Evolutionary conservation across 1,139 yeast species (phyloP), one percentile per base, ranked within the genome.

Genomic region (Taiozyma sp.): DNA sequence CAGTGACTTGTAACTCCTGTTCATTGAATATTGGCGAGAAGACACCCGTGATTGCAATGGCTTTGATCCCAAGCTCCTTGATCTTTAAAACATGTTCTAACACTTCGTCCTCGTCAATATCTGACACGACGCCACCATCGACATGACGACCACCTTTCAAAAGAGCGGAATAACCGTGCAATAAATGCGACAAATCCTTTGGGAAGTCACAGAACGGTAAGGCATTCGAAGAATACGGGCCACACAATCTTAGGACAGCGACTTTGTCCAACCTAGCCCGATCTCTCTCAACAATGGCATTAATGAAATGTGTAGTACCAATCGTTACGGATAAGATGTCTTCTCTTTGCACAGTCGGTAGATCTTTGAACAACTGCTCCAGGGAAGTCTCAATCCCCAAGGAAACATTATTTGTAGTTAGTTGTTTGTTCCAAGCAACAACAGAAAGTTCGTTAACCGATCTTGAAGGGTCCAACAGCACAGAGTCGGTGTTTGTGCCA

Each of bases 401-500:
- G 1, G 78, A 68, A 8, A 75, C 77, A 52, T 75, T 75, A 1
- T 67, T 60, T 4, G 80, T 74, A 1, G 80, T 76, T 14, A 66
- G 61, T 27, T 73, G 65, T 54, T 76, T 76, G 54, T 72, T 67
- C 71, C 71, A 74, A 4, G 74, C 62, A 14, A 75, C 32, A 1
- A 76, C 72, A 1, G 69, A 74, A 71, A 48, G 69, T 54, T 51
- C 57, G 13, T 61, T 54, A 7, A 39, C 42, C 58, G 61, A 24
- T 51, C 30, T 47, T 5, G 59, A 43, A 0, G 78, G 75, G 48
- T 75, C 72, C 14, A 76, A 49, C 22, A 76, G 59, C 22, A 76
- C 80, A 23, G 75, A 53, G 54, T 76, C 80, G 3, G 79, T 74
- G 60, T 76, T 75, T 32, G 80, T 76, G 16, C 80, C 79, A 22